Conservation (phyloP, 345 rosid genomes). For the Erysimum cheiranthoides region DNA sequence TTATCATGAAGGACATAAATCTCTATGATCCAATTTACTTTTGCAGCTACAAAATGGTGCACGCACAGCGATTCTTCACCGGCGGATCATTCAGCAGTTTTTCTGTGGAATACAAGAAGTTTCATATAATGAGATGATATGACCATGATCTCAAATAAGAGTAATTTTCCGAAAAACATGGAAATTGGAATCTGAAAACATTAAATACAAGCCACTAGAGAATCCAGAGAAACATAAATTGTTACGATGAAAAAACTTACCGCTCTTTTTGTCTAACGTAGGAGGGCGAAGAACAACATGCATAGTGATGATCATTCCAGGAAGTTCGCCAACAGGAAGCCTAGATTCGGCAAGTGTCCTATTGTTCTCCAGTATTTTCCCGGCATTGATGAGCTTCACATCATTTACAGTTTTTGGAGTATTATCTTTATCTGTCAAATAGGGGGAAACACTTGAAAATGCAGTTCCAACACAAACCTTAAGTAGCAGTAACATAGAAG, state of each 20-base stretch:
- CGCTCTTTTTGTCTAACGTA: slow-evolving; percentile 59
- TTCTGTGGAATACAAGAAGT: slow-evolving; percentile 46
- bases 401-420: slow-evolving; percentile 66
- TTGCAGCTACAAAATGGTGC: slow-evolving; percentile 68
- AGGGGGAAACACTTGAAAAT: slow-evolving; percentile 21
- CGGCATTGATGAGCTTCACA: slow-evolving; percentile 79
- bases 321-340: slow-evolving; percentile 66
- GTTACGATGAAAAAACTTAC: slow-evolving; percentile 38
- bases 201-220: not conserved
- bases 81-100: slow-evolving; percentile 56
- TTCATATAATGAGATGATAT: slow-evolving; percentile 10
- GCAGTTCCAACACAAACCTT: slow-evolving; percentile 27
- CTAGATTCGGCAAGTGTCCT: slow-evolving; percentile 72
- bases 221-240: not conserved
- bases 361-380: slow-evolving; percentile 77
- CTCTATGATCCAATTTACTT: slow-evolving; percentile 35
- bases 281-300: slow-evolving; percentile 82
- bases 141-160: slow-evolving; percentile 17
- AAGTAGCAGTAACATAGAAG: not conserved
- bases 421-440: slow-evolving; percentile 58
- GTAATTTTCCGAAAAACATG: not conserved
- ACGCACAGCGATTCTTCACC: slow-evolving; percentile 57
- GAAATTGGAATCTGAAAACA: slow-evolving; percentile 19
- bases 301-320: slow-evolving; percentile 78
- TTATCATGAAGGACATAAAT: slow-evolving; percentile 30